Conservation (phyloP, 2,329 filamentous ascomycete species). For the Xylaria sp. region DNA sequence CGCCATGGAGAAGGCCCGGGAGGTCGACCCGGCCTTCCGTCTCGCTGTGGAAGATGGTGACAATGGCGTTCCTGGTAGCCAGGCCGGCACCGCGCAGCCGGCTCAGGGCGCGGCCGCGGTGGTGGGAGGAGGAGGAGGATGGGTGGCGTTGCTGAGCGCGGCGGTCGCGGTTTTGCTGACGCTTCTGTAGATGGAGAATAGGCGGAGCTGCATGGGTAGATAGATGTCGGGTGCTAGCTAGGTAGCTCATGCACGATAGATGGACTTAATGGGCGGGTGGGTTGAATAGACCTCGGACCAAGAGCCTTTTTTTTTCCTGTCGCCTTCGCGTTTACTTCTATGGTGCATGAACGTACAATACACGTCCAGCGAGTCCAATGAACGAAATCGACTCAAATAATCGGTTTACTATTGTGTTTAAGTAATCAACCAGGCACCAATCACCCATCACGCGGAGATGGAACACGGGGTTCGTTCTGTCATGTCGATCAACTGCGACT, state of each 20-base stretch:
- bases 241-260: background rate
- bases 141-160: background rate
- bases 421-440: too few species aligned
- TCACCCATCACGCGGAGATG: too few species aligned
- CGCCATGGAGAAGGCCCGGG: conserved; percentile 17
- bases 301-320: background rate
- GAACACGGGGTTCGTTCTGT: too few species aligned
- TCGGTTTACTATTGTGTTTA: too few species aligned
- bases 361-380: too few species aligned
- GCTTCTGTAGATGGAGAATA: conserved; percentile 11
- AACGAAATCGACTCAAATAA: too few species aligned
- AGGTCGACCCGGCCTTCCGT: conserved; percentile 26
- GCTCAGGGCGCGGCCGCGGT: conserved; percentile 3
- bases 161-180: conserved; percentile 2
- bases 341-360: too few species aligned
- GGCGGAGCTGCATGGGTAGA: too few species aligned
- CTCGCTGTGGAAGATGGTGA: background rate
- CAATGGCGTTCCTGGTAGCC: background rate
- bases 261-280: background rate
- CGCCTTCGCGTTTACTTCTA: too few species aligned
- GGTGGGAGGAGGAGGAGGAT: background rate
- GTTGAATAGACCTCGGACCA: background rate
- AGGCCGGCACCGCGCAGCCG: background rate
- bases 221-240: background rate
- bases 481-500: background rate